Percentiles rank a stretch among this genome's conserved stretches.
phyloP scores from a whole-genome alignment of 768 basidiomycete genomes.

The Cubamyces sp. region DNA sequence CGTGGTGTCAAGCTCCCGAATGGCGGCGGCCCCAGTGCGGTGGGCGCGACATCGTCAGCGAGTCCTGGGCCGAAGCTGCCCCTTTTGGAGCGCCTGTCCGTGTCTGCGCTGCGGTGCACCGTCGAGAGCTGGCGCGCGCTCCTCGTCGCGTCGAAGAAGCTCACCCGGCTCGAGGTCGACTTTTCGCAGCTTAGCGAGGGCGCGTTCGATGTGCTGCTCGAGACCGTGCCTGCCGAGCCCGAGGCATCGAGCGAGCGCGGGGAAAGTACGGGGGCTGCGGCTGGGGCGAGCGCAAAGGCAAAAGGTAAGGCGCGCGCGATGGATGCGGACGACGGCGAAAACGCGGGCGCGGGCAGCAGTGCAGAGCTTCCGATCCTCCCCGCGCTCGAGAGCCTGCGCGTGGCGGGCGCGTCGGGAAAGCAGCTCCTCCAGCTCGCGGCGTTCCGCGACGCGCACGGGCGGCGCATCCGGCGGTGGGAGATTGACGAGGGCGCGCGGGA shows the following conservation, averaged over 20 bases:
- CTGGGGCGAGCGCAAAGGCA: background rate
- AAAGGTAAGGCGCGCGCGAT: constrained; percentile 12
- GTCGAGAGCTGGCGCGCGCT: constrained; percentile 31
- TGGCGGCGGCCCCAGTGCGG: background rate
- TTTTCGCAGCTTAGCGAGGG: constrained; percentile 39
- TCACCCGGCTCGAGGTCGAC: constrained; percentile 48
- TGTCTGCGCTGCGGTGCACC: constrained; percentile 32
- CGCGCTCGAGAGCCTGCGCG: constrained; percentile 21
- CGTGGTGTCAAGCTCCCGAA: background rate
- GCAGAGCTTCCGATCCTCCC: constrained; percentile 27
- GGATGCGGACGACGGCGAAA: background rate
- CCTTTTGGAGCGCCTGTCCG: constrained; percentile 30
- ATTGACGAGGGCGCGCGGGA: constrained; percentile 29
- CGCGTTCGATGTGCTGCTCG: constrained; percentile 26
- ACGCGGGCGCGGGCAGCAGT: background rate
- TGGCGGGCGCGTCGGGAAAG: constrained; percentile 22
- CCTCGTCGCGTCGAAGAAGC: constrained; percentile 36
- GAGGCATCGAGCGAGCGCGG: background rate
- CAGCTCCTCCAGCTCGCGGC: constrained; percentile 22
- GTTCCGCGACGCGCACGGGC: constrained; percentile 20
- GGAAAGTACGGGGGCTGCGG: background rate
- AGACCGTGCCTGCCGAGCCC: background rate
- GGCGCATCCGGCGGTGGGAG: constrained; percentile 25
- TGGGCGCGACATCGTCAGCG: too few species aligned
- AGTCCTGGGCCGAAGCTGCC: constrained; percentile 28